Evolutionary conservation across 2,329 filamentous ascomycete species (phyloP), one percentile per base, ranked within the genome.

Genomic region (Alternaria brassicicola): DNA sequence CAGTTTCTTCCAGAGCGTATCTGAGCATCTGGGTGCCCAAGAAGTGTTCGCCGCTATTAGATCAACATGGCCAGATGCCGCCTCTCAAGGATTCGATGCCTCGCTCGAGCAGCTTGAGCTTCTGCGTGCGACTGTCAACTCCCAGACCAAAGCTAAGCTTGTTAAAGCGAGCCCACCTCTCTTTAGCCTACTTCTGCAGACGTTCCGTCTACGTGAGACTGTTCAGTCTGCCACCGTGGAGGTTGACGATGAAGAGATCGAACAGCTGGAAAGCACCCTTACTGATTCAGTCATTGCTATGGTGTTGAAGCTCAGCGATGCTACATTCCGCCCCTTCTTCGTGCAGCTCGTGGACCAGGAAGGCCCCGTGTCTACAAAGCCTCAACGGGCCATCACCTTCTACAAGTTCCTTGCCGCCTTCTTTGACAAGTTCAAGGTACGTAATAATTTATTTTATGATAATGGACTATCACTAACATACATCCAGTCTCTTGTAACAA

Each of bases 271-370:
- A 73, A 79, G 81, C 2, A 81, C 82, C 1, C 63, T 91, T 65
- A 89, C 92, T 72, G 85, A 89, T 9, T 87, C 90, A 12, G 86
- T 89, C 0, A 85, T 99, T 58, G 91, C 92, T 77, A 95, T 97
- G 88, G 90, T 97, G 52, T 92, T 96, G 82, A 98, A 98, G 82
- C 86, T 99, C 61, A 98, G 97, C 78, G 95, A 99, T 74, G 89
- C 90, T 1, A 88, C 90, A 0, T 99, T 99, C 86, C 86, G 93
- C 12, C 96, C 95, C 1, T 88, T 99, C 62, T 99, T 98, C 80
- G 85, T 88, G 15, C 87, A 89, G 64, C 81, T 97, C n/a, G 83
- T 96, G 43, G 92, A 96, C 56, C 97, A 93, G 90, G 85, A 70
- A 62, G 64, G 64, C 6, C 64, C 72, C 1, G 51, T 63, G 1